A percentile compares a stretch with the other conserved stretches of the same genome.
Conservation (phyloP, 371 early-diverging fungal genomes). For the Lichtheimia hyalospora region DNA sequence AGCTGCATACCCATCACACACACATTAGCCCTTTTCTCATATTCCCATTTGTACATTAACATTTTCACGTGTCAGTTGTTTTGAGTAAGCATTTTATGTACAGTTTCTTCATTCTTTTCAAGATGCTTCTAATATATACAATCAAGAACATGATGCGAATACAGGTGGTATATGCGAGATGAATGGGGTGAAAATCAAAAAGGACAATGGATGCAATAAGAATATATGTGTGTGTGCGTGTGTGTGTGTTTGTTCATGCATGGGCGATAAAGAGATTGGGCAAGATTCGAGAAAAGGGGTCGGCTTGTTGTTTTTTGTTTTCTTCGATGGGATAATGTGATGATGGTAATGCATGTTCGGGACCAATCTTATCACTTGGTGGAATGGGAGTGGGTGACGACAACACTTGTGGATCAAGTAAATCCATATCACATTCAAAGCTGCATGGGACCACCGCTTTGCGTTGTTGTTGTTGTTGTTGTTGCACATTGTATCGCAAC, state of each 20-base stretch:
- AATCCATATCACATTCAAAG: slow-evolving; percentile 15
- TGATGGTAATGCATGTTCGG: not conserved
- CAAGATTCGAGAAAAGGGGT: not conserved
- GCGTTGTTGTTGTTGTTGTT: not conserved
- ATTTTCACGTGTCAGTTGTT: too few species aligned
- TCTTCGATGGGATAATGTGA: too few species aligned
- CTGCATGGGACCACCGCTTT: slow-evolving; percentile 5
- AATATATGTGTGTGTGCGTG: slow-evolving; percentile 67
- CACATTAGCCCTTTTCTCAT: too few species aligned
- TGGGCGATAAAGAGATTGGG: not conserved
- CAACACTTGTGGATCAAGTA: slow-evolving; percentile 19
- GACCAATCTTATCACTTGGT: slow-evolving; percentile 3
- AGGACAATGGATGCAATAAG: slow-evolving; percentile 86
- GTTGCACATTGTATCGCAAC: slow-evolving; percentile 10
- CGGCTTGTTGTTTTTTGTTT: not conserved
- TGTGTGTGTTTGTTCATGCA: too few species aligned
- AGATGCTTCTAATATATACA: not conserved
- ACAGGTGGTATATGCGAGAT: not conserved
- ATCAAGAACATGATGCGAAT: not conserved
- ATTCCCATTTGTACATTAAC: too few species aligned
- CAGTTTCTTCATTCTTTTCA: slow-evolving; percentile 1
- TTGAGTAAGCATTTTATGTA: too few species aligned
- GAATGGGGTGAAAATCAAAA: slow-evolving; percentile 71
- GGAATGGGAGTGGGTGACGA: slow-evolving; percentile 5
- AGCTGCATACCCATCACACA: too few species aligned